Percentiles rank a stretch among this genome's conserved stretches.
Conservation (phyloP, 2,329 filamentous ascomycete genomes). For the Fusarium sp. region DNA sequence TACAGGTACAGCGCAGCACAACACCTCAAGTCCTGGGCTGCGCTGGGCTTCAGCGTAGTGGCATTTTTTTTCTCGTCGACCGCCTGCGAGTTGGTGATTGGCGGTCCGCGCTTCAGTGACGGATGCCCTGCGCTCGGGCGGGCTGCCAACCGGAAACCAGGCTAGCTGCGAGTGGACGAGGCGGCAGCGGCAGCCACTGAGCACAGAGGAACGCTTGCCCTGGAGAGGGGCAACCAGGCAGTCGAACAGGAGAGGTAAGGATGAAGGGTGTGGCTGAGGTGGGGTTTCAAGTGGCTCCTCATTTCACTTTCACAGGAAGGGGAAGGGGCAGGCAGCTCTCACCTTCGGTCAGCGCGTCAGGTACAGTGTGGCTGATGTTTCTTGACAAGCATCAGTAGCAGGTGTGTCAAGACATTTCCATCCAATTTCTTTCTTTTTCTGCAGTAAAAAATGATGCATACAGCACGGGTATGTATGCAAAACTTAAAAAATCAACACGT, state of each 20-base stretch:
- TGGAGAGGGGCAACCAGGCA: slow-evolving; percentile 16
- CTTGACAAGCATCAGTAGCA: not conserved
- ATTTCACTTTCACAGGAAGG: slow-evolving; percentile 31
- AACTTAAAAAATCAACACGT: not conserved
- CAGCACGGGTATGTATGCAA: slow-evolving; percentile 2
- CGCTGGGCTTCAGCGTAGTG: not conserved
- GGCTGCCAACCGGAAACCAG: slow-evolving; percentile 16
- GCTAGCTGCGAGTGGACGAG: not conserved
- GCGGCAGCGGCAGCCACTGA: slow-evolving; percentile 2
- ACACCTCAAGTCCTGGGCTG: not conserved
- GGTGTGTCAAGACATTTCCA: not conserved
- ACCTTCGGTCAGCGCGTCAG: slow-evolving; percentile 16
- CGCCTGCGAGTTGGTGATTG: not conserved
- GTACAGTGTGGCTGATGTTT: slow-evolving; percentile 20
- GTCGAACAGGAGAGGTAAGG: not conserved
- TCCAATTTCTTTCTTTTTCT: not conserved
- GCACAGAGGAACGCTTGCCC: slow-evolving; percentile 6
- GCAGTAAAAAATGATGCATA: not conserved
- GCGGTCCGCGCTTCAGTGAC: slow-evolving; percentile 17
- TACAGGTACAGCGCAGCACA: not conserved
- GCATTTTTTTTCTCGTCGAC: not conserved
- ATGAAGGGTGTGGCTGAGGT: slow-evolving; percentile 33
- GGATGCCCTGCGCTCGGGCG: slow-evolving; percentile 18
- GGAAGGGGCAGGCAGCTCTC: not conserved
- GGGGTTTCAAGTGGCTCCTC: slow-evolving; percentile 31